Conservation (phyloP, 2,329 filamentous ascomycete species). For the Claviceps pazoutovae region DNA sequence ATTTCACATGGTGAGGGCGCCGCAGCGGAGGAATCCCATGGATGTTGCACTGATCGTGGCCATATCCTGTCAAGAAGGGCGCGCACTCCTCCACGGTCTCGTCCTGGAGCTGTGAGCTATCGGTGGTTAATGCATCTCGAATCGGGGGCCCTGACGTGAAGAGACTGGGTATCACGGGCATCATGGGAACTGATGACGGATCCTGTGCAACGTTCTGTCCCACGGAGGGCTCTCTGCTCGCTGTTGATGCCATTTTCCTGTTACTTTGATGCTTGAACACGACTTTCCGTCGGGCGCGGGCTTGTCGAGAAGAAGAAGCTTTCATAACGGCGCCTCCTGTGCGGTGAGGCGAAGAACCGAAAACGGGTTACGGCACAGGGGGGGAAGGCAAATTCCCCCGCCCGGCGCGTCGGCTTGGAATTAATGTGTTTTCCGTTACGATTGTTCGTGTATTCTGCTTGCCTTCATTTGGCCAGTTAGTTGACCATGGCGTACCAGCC, state of each 20-base stretch:
- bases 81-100: slow-evolving; percentile 55
- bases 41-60: slow-evolving; percentile 45
- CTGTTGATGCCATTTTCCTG: slow-evolving; percentile 5
- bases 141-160: slow-evolving; percentile 48
- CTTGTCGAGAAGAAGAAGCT: slow-evolving; percentile 2
- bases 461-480: not conserved
- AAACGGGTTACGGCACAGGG: not conserved
- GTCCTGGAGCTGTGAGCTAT: slow-evolving; percentile 54
- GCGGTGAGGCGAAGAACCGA: not conserved
- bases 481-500: not conserved
- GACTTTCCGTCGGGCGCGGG: slow-evolving; percentile 4
- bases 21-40: slow-evolving; percentile 65
- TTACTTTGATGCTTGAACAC: slow-evolving; percentile 5
- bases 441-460: not conserved
- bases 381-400: not conserved
- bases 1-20: slow-evolving; percentile 45
- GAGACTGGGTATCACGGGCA: slow-evolving; percentile 38
- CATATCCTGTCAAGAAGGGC: slow-evolving; percentile 47
- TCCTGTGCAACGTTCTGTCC: slow-evolving; percentile 9
- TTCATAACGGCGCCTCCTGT: slow-evolving; percentile 5
- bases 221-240: not conserved
- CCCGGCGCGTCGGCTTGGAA: not conserved
- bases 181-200: slow-evolving; percentile 7
- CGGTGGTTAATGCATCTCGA: slow-evolving; percentile 50
- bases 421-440: slow-evolving; percentile 2